Base-by-base conservation (phyloP, 768 basidiomycete genomes). In the Podaxis carcinomalis region DNA sequence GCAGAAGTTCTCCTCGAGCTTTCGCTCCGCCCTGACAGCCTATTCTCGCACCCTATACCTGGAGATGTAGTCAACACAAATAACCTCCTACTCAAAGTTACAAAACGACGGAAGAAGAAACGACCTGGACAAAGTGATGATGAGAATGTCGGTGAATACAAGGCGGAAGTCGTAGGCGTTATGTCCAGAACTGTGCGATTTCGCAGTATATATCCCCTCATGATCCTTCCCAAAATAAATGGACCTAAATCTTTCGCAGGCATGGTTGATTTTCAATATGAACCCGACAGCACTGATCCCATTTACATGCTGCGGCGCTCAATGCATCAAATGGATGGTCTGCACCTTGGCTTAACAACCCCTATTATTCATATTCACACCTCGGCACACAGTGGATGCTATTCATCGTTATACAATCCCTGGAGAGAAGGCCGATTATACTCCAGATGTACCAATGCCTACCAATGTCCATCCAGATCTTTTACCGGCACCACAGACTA, bases 241-340 rank as follows among this genome's bases (percentile, higher is more conserved):
- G n/a, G n/a, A 53, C 62, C 13, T 50, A 37, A 60, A n/a, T 44
- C 39, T 19, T 23, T 57, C 35, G 13, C 60, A 98, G 96, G 87
- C 60, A 93, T 98, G 91, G 92, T 88, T 40, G 96, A 98, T 72
- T 97, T 86, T 70, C 95, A 97, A 72, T 97, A 87, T 72, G 83
- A 87, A 62, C 93, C 93, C 1, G 79, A 89, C 59, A 75, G 79
- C 70, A 72, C 83, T 13, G 93, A 96, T 67, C 86, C 89, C 2
- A 75, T 93, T 3, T 72, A 86, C 1, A 77, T 84, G 60, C 74
- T 98, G 57, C 86, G 92, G 3, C 66, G 78, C 11, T 83, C 92
- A 0, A 88, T 98, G 85, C 82, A 86, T 51, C 77, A 77, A 5
- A 86, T 97, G 81, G 89, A 98, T 65, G 90, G 96, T 96, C 68